Base-by-base conservation (phyloP, 2,329 filamentous ascomycete genomes). In the Phyllosticta paracitricarpa region DNA sequence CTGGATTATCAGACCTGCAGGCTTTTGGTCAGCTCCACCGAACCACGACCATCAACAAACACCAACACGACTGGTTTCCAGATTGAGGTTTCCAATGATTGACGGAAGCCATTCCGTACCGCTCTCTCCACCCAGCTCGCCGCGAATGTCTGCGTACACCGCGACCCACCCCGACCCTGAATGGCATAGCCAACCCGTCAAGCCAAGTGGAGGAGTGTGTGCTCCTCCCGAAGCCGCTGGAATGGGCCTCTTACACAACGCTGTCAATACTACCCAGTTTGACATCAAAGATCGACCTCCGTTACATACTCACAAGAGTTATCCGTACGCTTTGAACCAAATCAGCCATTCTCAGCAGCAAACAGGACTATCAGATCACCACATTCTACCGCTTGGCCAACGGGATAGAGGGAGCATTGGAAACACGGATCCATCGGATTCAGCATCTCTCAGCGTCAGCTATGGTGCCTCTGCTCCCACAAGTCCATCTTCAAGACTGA, bases 71-170 rank as follows among this genome's bases (percentile, higher is more conserved):
- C 28, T 14, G 40, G 28, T 57, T 25, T 22, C 53, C 51, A 55
- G 51, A 52, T 40, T 54, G 40, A 35, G 40, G 53, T 61, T 24
- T 54, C 59, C 59, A 75, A 76, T 76, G 73, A 70, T 78, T 70
- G 72, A 75, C 71, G 74, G 73, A 72, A 76, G 71, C 69, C 73
- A 74, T 66, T 73, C 75, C 69, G 75, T 76, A 70, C 76, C 76
- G 67, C 69, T 78, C 67, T 80, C 78, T 70, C 78, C 78, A 66
- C 78, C 78, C 63, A 78, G 70, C 65, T 80, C 78, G 70, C 78
- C 78, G 71, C 77, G 74, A 70, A 78, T 79, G 77, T 78, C 76
- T 76, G 76, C 72, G 68, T 77, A 76, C 67, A 71, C 72, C 69
- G 70, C 72, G 64, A 76, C 74, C 66, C 68, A 71, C 64, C 68